Evolutionary conservation across 1,284 basidiomycete species (phyloP).

Genomic region (Trichosporon sp.): DNA sequence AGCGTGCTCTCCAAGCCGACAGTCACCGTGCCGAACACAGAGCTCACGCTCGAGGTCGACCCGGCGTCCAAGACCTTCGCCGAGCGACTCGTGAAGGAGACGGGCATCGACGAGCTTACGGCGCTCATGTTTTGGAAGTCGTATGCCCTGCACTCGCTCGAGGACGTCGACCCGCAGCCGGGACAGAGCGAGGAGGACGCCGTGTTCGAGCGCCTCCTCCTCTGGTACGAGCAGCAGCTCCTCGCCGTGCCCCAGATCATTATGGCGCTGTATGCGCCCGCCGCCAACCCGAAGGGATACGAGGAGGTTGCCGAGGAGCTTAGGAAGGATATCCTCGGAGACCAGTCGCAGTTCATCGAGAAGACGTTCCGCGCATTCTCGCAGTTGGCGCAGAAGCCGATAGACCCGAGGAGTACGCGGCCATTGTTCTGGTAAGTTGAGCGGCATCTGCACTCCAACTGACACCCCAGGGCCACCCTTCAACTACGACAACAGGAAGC

Average conservation of each 20-base stretch:
- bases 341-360: conserved; percentile 45
- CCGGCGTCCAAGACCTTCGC: conserved; percentile 34
- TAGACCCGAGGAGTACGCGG: conserved; percentile 33
- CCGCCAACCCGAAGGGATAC: conserved; percentile 22
- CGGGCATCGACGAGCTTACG: conserved; percentile 38
- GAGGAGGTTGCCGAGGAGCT: conserved; percentile 37
- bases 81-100: conserved; percentile 34
- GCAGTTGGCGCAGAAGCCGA: conserved; percentile 39
- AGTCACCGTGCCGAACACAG: conserved; percentile 34
- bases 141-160: conserved; percentile 42
- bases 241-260: conserved; percentile 45
- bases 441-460: background rate
- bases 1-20: conserved; percentile 29
- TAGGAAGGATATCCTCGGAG: conserved; percentile 36
- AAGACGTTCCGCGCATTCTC: conserved; percentile 46
- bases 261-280: conserved; percentile 33
- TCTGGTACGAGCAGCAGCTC: conserved; percentile 47
- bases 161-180: conserved; percentile 28
- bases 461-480: conserved; percentile 42
- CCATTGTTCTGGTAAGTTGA: conserved; percentile 43
- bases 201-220: conserved; percentile 37
- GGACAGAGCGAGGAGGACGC: conserved; percentile 36
- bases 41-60: conserved; percentile 36
- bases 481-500: conserved; percentile 48
- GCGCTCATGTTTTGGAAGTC: conserved; percentile 41